These are phyloP conservation scores for Blastocystis hominis DNA, from an alignment of 352 stramenopile genomes.

Conservation along the genomic window DNA sequence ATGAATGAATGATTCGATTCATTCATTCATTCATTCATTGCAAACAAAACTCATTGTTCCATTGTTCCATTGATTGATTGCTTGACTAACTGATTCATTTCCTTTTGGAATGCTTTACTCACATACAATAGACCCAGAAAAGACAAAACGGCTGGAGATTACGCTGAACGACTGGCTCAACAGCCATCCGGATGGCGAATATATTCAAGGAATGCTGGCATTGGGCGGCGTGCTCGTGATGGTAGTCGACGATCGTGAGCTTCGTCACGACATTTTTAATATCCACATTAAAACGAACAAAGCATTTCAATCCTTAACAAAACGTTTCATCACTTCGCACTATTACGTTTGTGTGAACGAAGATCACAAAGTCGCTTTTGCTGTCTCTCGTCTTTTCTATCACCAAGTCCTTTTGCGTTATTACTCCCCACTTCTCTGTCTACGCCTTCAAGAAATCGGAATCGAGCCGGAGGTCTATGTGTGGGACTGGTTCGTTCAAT, in stretches of 20 bases:
- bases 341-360: not conserved
- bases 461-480: constrained; percentile 26
- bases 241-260: not conserved
- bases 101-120: too few relatives aligned
- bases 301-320: not conserved
- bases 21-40: too few relatives aligned
- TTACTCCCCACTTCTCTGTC: not conserved
- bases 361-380: not conserved
- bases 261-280: not conserved
- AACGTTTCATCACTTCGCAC: not conserved
- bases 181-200: not conserved
- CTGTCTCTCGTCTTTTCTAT: not conserved
- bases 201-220: constrained; percentile 39
- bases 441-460: not conserved
- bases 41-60: too few relatives aligned
- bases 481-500: constrained; percentile 47
- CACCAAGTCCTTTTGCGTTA: not conserved
- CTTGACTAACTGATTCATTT: too few relatives aligned
- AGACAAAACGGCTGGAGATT: not conserved
- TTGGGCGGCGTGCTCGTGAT: constrained; percentile 16
- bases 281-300: not conserved
- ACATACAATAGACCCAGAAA: not conserved
- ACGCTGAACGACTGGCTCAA: constrained; percentile 30
- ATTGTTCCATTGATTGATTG: too few relatives aligned
- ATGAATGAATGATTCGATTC: too few relatives aligned